Evolutionary conservation across 257 asterid genomes (phyloP).

Genomic region (Scutellaria minor): DNA sequence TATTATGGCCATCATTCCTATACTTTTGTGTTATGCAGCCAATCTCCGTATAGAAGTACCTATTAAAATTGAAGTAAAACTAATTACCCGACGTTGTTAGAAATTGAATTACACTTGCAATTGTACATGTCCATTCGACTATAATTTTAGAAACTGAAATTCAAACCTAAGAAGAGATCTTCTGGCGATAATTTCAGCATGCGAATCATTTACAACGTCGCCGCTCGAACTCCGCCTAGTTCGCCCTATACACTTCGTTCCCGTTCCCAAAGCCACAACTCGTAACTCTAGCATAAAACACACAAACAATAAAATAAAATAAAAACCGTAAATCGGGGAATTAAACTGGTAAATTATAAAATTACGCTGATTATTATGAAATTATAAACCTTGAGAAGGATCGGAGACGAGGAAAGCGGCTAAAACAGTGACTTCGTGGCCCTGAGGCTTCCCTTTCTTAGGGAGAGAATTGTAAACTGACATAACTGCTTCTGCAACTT

Average conservation of each 20-base stretch:
- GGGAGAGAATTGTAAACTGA: slow-evolving; percentile 62
- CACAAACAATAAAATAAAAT: slow-evolving; percentile 16
- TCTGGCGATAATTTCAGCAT: slow-evolving; percentile 90
- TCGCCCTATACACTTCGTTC: slow-evolving; percentile 86
- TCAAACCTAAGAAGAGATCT: slow-evolving; percentile 80
- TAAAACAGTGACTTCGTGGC: slow-evolving; percentile 92
- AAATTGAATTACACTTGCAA: background rate
- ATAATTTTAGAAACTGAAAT: slow-evolving; percentile 15
- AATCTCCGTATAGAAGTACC: slow-evolving; percentile 78
- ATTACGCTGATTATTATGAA: background rate
- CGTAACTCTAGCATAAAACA: slow-evolving; percentile 50
- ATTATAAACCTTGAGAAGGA: slow-evolving; percentile 59
- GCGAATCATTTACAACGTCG: slow-evolving; percentile 90
- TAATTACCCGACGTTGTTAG: slow-evolving; percentile 21
- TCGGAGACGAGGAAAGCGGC: slow-evolving; percentile 85
- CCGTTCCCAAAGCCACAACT: slow-evolving; percentile 91
- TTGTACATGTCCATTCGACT: background rate
- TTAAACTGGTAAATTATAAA: background rate
- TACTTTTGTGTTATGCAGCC: slow-evolving; percentile 35
- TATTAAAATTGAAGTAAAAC: slow-evolving; percentile 38
- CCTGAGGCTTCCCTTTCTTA: slow-evolving; percentile 97
- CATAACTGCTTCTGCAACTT: slow-evolving; percentile 57
- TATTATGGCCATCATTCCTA: slow-evolving; percentile 38
- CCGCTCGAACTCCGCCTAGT: slow-evolving; percentile 69
- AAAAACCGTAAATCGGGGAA: background rate